Evolutionary conservation across 495 filamentous ascomycete genomes (phyloP).

Genomic region (Aspergillus heteromorphus): DNA sequence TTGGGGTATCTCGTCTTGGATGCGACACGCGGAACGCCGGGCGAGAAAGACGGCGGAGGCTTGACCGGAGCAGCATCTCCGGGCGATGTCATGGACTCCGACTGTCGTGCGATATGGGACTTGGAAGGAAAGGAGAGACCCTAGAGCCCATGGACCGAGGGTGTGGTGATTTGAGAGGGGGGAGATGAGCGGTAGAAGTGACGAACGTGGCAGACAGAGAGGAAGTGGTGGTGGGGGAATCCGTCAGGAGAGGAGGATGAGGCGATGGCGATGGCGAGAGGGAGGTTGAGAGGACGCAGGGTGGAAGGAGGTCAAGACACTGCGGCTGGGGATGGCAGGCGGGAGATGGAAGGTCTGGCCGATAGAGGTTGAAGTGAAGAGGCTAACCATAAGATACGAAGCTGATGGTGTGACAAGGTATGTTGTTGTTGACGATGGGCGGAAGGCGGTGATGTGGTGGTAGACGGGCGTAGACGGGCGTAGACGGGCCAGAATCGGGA

Average conservation of each 20-base stretch:
- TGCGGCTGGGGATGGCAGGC: no score
- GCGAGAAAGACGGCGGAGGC: conserved; percentile 54
- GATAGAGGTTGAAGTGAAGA: no score
- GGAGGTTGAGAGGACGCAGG: conserved; percentile 13
- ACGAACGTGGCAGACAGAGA: not conserved
- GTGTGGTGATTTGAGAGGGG: not conserved
- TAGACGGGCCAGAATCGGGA: no score
- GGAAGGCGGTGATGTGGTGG: no score
- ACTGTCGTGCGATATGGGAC: conserved; percentile 17
- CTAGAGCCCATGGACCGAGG: conserved; percentile 33
- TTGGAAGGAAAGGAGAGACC: conserved; percentile 5
- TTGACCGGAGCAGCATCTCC: conserved; percentile 57
- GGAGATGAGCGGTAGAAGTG: not conserved
- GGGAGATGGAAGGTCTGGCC: no score
- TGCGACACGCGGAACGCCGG: conserved; percentile 45
- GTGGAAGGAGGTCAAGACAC: conserved; percentile 24
- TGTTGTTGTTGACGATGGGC: no score
- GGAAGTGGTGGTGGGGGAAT: not conserved
- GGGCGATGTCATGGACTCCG: conserved; percentile 56
- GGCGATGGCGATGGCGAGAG: not conserved
- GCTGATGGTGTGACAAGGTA: no score
- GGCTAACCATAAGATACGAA: no score
- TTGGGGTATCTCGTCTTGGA: conserved; percentile 46
- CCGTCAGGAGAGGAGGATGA: conserved; percentile 5
- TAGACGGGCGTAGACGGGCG: no score